phyloP scores from a whole-genome alignment of 2,329 filamentous ascomycete genomes.

The Lasiodiplodia citricola region DNA sequence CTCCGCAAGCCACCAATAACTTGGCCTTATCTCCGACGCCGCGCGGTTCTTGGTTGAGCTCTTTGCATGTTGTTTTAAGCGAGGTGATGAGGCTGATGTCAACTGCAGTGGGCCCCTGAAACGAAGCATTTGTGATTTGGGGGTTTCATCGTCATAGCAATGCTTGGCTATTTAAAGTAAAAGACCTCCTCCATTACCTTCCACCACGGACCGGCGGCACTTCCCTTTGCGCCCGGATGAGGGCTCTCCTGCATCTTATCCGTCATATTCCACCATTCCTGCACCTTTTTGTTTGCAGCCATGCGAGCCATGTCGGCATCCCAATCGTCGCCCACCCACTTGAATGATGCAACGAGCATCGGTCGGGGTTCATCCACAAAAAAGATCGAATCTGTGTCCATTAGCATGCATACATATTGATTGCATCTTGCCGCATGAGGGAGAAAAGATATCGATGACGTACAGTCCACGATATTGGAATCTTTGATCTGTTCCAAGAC shows the following conservation, averaged over 20 bases:
- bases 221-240: slow-evolving; percentile 64
- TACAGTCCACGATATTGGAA: slow-evolving; percentile 76
- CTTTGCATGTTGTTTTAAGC: background rate
- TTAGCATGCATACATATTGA: background rate
- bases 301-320: slow-evolving; percentile 78
- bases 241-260: slow-evolving; percentile 72
- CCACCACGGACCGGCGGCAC: slow-evolving; percentile 71
- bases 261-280: slow-evolving; percentile 82
- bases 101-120: background rate
- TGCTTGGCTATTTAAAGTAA: slow-evolving; percentile 35
- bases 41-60: slow-evolving; percentile 2
- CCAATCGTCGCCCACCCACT: slow-evolving; percentile 76
- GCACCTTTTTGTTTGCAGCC: slow-evolving; percentile 72
- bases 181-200: slow-evolving; percentile 73
- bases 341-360: slow-evolving; percentile 76
- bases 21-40: background rate
- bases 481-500: slow-evolving; percentile 77
- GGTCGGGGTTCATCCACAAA: slow-evolving; percentile 63
- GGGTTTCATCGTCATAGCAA: background rate
- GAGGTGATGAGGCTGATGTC: background rate
- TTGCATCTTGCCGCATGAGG: background rate
- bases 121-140: background rate
- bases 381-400: slow-evolving; percentile 68
- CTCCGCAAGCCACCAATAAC: slow-evolving; percentile 18
- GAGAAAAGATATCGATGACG: slow-evolving; percentile 32